These are phyloP conservation scores for Cystobasidium pallidum DNA, from an alignment of 1,284 basidiomycete genomes.

Conservation along the genomic window DNA sequence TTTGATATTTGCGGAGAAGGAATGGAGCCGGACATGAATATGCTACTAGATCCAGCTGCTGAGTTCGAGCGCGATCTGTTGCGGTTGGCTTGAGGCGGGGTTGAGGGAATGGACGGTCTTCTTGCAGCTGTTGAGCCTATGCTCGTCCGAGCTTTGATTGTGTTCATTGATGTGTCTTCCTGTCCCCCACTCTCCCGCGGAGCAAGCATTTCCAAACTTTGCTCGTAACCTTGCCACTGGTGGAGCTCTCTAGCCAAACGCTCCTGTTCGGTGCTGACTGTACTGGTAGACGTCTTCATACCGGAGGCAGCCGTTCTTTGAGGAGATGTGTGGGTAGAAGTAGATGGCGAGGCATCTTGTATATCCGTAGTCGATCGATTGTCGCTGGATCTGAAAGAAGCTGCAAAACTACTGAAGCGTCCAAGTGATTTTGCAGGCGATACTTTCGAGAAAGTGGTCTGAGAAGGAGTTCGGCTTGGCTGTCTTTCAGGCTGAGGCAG, in stretches of 20 bases:
- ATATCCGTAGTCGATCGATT: conserved; percentile 17
- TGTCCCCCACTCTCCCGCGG: not conserved
- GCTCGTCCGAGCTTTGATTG: conserved; percentile 22
- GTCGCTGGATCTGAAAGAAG: conserved; percentile 19
- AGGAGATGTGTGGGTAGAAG: conserved; percentile 5
- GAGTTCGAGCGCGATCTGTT: conserved; percentile 6
- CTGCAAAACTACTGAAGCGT: conserved; percentile 10
- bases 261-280: conserved; percentile 27
- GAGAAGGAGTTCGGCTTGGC: conserved; percentile 4
- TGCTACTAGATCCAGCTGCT: not conserved
- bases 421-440: conserved; percentile 23
- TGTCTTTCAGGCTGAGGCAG: not conserved
- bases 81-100: conserved; percentile 4
- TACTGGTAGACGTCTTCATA: conserved; percentile 30
- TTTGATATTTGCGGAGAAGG: conserved; percentile 18
- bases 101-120: conserved; percentile 13
- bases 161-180: not conserved
- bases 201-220: conserved; percentile 16
- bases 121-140: conserved; percentile 17
- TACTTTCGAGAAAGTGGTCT: conserved; percentile 11
- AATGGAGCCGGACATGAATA: conserved; percentile 27
- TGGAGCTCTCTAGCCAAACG: conserved; percentile 20
- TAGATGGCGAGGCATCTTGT: not conserved
- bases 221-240: conserved; percentile 28
- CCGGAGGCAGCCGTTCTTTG: not conserved